phyloP scores from a whole-genome alignment of 352 stramenopile species.

The Phytophthora fragariae region DNA sequence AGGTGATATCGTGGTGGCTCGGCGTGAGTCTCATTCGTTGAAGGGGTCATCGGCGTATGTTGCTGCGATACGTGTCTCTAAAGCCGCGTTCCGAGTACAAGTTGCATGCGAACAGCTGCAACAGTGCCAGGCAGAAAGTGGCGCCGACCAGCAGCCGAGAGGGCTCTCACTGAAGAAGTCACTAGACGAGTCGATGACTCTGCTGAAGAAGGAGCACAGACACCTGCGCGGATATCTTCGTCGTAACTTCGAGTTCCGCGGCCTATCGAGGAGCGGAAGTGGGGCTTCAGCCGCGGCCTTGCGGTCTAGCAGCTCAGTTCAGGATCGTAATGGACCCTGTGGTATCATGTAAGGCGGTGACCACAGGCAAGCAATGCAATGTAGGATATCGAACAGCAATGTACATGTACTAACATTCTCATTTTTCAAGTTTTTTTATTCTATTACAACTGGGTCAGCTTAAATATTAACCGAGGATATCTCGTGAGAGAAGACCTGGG shows the following conservation, averaged over 20 bases:
- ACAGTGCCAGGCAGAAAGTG: constrained; percentile 44
- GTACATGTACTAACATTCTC: constrained; percentile 37
- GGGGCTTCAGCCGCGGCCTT: constrained; percentile 22
- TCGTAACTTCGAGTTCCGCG: constrained; percentile 83
- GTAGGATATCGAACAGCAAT: constrained; percentile 34
- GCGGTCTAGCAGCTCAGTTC: constrained; percentile 14
- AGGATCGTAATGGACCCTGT: constrained; percentile 42
- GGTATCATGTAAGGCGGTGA: constrained; percentile 37
- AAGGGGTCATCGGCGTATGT: constrained; percentile 87
- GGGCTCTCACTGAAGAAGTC: constrained; percentile 35
- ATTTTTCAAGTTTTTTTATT: constrained; percentile 28
- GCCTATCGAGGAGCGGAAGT: constrained; percentile 31
- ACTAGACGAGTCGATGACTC: constrained; percentile 34
- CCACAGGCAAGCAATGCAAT: constrained; percentile 9
- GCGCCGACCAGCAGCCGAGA: constrained; percentile 25
- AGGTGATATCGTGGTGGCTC: constrained; percentile 57
- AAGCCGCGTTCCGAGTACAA: constrained; percentile 83
- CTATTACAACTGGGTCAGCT: constrained; percentile 8
- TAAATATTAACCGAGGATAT: constrained; percentile 74
- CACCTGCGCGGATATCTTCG: constrained; percentile 77
- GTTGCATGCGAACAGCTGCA: constrained; percentile 73
- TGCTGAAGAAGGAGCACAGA: constrained; percentile 71
- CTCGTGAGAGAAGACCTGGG: constrained; percentile 87
- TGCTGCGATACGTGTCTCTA: constrained; percentile 79
- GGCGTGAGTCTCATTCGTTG: constrained; percentile 80